These are phyloP conservation scores for Prunus campanulata DNA, from an alignment of 306 rosid species.

Conservation along the genomic window DNA sequence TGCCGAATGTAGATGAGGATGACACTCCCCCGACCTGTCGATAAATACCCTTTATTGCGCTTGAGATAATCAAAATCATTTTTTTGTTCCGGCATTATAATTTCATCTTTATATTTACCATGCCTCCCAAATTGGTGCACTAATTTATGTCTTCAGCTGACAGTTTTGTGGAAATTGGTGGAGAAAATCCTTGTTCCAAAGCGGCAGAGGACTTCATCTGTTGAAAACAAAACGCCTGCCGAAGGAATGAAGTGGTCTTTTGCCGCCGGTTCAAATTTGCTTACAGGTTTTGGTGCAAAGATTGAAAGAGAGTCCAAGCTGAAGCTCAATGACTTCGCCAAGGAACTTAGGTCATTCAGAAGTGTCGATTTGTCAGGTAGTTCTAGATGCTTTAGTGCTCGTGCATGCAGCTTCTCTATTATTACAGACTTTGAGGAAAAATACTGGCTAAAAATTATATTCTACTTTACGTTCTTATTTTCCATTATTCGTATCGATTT, in stretches of 20 bases:
- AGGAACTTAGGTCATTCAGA: conserved; percentile 75
- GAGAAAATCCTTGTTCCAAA: conserved; percentile 70
- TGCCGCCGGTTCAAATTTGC: conserved; percentile 71
- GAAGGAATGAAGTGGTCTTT: conserved; percentile 80
- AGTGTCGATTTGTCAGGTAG: conserved; percentile 93
- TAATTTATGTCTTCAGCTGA: conserved; percentile 71
- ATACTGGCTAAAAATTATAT: background rate
- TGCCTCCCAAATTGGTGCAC: conserved; percentile 40
- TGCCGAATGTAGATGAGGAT: background rate
- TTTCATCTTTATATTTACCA: background rate
- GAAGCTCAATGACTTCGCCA: conserved; percentile 89
- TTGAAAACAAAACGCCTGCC: conserved; percentile 47
- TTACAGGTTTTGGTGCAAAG: conserved; percentile 68
- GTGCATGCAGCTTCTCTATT: background rate
- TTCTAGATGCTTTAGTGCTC: background rate
- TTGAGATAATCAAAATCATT: background rate
- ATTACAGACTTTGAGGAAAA: background rate
- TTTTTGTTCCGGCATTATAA: background rate
- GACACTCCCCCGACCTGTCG: background rate
- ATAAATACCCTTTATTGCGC: background rate
- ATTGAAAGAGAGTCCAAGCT: conserved; percentile 79
- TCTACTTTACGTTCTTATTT: background rate
- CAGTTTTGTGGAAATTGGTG: conserved; percentile 97
- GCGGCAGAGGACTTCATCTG: conserved; percentile 41
- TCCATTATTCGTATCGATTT: background rate